A percentile compares a stretch with the other conserved stretches of the same genome.
phyloP scores from a whole-genome alignment of 345 rosid species.

The Populus nigra region DNA sequence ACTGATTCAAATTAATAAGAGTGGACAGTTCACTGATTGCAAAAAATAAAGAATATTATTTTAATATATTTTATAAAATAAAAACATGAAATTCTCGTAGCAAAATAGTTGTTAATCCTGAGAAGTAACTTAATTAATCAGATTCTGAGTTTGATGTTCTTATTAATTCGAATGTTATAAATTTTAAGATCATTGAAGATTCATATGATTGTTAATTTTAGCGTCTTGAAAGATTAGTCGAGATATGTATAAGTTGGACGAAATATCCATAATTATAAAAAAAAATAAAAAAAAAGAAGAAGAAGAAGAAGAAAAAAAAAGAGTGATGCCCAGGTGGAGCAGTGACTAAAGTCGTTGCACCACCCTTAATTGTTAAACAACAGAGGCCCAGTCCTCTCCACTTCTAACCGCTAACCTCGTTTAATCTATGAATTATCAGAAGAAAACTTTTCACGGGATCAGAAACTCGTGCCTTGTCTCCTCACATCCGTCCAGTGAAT shows the following conservation, averaged over 20 bases:
- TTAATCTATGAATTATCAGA: neutral
- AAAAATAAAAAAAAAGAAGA: too few relatives aligned
- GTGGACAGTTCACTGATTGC: accelerated
- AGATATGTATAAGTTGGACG: accelerated
- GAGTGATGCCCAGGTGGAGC: neutral
- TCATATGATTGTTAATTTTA: too few relatives aligned
- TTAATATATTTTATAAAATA: too few relatives aligned
- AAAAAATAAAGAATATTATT: too few relatives aligned
- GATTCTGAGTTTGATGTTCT: too few relatives aligned
- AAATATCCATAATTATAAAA: too few relatives aligned
- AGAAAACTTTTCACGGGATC: neutral
- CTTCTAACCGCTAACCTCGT: neutral
- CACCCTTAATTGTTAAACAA: neutral
- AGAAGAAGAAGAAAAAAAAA: neutral
- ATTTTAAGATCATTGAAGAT: too few relatives aligned
- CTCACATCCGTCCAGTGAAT: neutral
- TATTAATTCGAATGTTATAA: too few relatives aligned
- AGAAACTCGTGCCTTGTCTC: neutral
- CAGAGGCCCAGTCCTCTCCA: neutral
- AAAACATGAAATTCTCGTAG: accelerated
- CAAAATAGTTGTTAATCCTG: too few relatives aligned
- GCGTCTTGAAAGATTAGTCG: too few relatives aligned
- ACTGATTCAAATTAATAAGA: too few relatives aligned
- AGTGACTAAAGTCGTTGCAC: neutral
- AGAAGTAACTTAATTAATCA: too few relatives aligned